These are phyloP conservation scores for Marsdenia floribunda DNA, from an alignment of 257 asterid genomes.

Conservation along the genomic window DNA sequence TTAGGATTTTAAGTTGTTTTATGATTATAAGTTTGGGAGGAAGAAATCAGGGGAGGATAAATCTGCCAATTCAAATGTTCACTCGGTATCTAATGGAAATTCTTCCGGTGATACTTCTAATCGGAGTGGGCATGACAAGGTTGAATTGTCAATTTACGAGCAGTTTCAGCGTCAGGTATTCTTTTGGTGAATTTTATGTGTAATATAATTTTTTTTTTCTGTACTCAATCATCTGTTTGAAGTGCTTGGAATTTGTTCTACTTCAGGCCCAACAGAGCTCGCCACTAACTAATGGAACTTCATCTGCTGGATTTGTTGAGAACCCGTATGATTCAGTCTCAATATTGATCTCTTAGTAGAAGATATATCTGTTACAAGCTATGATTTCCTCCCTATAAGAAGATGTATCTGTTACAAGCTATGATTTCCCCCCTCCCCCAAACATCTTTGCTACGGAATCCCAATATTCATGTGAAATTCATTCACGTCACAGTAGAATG, in stretches of 20 bases:
- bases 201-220: neutral
- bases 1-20: conserved; percentile 83
- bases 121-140: conserved; percentile 38
- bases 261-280: conserved; percentile 46
- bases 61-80: conserved; percentile 39
- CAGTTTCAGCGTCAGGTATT: conserved; percentile 67
- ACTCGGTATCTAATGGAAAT: conserved; percentile 28
- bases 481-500: too few relatives aligned
- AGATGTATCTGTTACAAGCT: neutral
- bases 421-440: neutral
- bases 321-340: conserved; percentile 47
- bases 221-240: conserved; percentile 15
- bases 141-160: conserved; percentile 81
- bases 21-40: conserved; percentile 97
- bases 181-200: neutral
- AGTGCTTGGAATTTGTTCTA: conserved; percentile 19
- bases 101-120: conserved; percentile 30
- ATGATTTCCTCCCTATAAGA: neutral
- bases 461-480: neutral
- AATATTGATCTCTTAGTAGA: neutral
- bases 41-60: conserved; percentile 45
- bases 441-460: neutral
- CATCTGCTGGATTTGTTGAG: conserved; percentile 43
- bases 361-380: neutral
- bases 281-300: conserved; percentile 44